Evolutionary conservation across 2,329 filamentous ascomycete genomes (phyloP), one percentile per base, ranked within the genome.

Genomic region (Trichoderma sp.): DNA sequence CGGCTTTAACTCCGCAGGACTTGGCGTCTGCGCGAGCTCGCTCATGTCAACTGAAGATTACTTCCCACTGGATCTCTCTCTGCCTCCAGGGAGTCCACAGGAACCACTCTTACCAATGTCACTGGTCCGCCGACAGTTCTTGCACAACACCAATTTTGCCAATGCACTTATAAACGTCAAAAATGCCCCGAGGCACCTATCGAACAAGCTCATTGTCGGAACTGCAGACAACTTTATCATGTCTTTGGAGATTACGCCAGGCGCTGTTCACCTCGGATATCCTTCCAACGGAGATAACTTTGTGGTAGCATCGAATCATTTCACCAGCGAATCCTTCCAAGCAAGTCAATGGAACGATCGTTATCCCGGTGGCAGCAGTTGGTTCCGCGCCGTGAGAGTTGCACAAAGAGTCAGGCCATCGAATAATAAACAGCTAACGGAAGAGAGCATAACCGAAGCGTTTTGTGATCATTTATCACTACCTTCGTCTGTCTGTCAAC

Each of bases 41-140:
- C 72, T 72, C 56, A 73, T 72, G 61, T 73, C 72, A 15, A 73
- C 70, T 5, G 72, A 71, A 56, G 72, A 73, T 58, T 73, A 72
- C 18, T 70, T 64, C 28, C 72, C 72, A 51, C 15, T 51, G 2
- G 9, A 51, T 51, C 43, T 51, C 43, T 51, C 43, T 21, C 4
- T 51, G 43, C n/a, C 63, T 39, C 30, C 69, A 14, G 32, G 32
- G 24, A 51, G 24, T 12, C 28, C 60, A 11, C 69, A 71, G 28
- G n/a, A 30, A 21, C 70, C 70, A 24, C 36, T 69, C 2, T 8
- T 72, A 7, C 72, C 72, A 26, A 72, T 73, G 39, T 70, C 72
- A 4, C 21, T 73, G 15, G 30, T 73, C 3, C 56, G 72, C 11
- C 58, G 72, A 39, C 53, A 69, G 32, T 68, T 73, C 51, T 60